Conservation (phyloP, 2,329 filamentous ascomycete species). For the Aureobasidium namibiae region DNA sequence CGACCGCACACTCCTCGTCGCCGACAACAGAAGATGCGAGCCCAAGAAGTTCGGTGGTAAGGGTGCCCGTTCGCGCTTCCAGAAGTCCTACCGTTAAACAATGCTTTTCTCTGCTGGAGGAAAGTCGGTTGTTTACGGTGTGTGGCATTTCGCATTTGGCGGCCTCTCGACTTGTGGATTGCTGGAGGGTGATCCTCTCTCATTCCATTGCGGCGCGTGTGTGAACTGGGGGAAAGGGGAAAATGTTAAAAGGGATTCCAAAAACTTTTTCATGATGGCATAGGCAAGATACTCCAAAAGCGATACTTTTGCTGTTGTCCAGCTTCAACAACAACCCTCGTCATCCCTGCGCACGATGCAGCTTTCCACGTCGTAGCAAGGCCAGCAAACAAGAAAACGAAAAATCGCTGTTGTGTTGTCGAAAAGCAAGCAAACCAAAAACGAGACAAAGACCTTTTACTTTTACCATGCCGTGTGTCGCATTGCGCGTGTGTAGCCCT, state of each 20-base stretch:
- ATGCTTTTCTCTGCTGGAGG: constrained; percentile 6
- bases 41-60: constrained; percentile 97
- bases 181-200: constrained; percentile 1
- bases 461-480: background rate
- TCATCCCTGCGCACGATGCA: background rate
- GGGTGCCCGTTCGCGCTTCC: constrained; percentile 92
- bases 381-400: background rate
- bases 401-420: background rate
- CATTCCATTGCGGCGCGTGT: background rate
- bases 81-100: constrained; percentile 97
- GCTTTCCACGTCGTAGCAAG: background rate
- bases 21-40: constrained; percentile 98
- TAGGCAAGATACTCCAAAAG: constrained; percentile 6
- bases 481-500: background rate
- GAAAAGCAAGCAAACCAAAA: constrained; percentile 1
- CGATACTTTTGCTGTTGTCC: constrained; percentile 4
- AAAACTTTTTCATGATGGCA: constrained; percentile 8
- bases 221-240: background rate
- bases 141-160: constrained; percentile 10
- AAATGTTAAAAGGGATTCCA: background rate
- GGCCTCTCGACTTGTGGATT: background rate
- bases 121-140: background rate
- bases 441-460: constrained; percentile 5
- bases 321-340: background rate
- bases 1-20: constrained; percentile 94